Evolutionary conservation across 495 filamentous ascomycete genomes (phyloP).

Genomic region (Penicillium canariense): DNA sequence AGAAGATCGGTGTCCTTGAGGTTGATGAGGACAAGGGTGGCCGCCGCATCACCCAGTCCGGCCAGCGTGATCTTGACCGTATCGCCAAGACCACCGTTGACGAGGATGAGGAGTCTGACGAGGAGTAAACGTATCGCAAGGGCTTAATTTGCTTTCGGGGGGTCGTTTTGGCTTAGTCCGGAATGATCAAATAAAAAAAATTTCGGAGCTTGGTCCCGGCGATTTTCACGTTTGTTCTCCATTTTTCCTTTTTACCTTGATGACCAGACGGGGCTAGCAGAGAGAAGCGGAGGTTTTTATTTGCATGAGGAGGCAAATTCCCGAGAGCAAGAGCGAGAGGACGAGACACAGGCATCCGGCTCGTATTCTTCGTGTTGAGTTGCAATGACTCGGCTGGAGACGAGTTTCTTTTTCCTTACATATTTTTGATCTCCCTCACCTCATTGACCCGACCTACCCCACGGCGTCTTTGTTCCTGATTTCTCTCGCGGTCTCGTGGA

Average conservation of each 20-base stretch:
- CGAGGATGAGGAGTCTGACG: constrained; percentile 52
- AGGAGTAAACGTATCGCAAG: constrained; percentile 48
- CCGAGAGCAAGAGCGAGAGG: constrained; percentile 30
- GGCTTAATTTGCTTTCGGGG: constrained; percentile 36
- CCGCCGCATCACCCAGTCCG: constrained; percentile 91
- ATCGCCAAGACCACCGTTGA: constrained; percentile 55
- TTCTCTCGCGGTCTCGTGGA: constrained; percentile 39
- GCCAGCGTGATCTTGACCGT: constrained; percentile 99
- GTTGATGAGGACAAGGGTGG: constrained; percentile 96
- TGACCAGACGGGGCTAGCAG: constrained; percentile 34
- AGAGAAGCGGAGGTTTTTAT: constrained; percentile 21
- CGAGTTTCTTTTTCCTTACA: constrained; percentile 23
- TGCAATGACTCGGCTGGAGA: constrained; percentile 5
- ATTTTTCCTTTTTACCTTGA: constrained; percentile 25
- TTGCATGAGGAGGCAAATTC: constrained; percentile 29
- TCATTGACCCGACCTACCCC: constrained; percentile 29
- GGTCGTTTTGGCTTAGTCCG: constrained; percentile 30
- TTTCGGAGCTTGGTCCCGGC: constrained; percentile 32
- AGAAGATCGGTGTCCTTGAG: constrained; percentile 99
- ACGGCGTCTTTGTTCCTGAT: constrained; percentile 34
- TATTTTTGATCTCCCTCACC: constrained; percentile 29
- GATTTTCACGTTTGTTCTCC: constrained; percentile 29
- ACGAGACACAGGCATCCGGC: constrained; percentile 24
- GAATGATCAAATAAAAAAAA: constrained; percentile 32
- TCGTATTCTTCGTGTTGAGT: constrained; percentile 11